A percentile compares a stretch with the other conserved stretches of the same genome.
Conservation (phyloP, 2,329 filamentous ascomycete species). For the Sporothrix brasiliensis region DNA sequence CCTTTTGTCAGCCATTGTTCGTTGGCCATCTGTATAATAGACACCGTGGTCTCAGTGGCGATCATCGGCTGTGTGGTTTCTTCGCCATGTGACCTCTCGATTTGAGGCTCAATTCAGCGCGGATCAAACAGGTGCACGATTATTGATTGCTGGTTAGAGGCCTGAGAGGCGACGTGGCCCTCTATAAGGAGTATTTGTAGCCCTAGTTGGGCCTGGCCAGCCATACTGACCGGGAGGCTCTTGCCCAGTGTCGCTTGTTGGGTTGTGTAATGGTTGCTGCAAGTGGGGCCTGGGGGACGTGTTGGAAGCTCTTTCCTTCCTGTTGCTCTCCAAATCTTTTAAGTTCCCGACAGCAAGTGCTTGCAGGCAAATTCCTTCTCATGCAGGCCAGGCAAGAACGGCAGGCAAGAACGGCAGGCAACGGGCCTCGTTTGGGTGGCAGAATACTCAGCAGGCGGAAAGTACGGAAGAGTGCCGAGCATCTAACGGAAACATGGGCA, state of each 20-base stretch:
- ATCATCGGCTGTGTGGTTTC: background rate
- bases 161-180: background rate
- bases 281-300: background rate
- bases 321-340: background rate
- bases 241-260: background rate
- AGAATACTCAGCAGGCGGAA: slow-evolving; percentile 9
- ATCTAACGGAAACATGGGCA: background rate
- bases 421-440: background rate
- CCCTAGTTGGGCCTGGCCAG: background rate
- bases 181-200: background rate
- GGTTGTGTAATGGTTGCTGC: slow-evolving; percentile 11
- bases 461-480: background rate
- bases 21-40: background rate
- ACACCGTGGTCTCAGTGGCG: slow-evolving; percentile 23
- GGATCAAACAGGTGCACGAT: slow-evolving; percentile 18
- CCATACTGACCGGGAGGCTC: background rate
- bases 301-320: background rate
- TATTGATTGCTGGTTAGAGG: background rate
- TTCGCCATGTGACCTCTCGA: slow-evolving; percentile 18
- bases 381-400: background rate
- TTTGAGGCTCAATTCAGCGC: slow-evolving; percentile 13
- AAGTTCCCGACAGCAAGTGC: slow-evolving; percentile 1
- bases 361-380: background rate
- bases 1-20: background rate
- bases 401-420: background rate